Evolutionary conservation across 116 monocot species (phyloP).

Genomic region (Papilionanthe hybrid): DNA sequence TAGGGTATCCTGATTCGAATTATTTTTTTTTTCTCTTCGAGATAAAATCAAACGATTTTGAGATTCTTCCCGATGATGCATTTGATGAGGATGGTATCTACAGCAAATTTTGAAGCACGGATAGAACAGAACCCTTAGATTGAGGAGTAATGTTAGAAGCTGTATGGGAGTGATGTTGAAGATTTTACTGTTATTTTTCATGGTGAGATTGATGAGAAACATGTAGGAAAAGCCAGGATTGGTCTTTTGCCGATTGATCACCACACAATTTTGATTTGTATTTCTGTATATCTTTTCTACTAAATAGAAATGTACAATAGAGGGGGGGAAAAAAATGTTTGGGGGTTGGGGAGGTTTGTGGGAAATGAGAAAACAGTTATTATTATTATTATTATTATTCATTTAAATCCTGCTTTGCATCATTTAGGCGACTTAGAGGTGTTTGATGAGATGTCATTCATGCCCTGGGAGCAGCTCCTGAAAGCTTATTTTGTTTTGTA

Average conservation of each 20-base stretch:
- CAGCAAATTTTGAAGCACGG: not conserved
- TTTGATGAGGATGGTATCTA: too few relatives aligned
- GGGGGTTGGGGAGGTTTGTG: not conserved
- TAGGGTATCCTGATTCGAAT: not conserved
- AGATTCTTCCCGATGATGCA: too few relatives aligned
- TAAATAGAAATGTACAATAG: slow-evolving; percentile 43
- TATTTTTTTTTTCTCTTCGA: not conserved
- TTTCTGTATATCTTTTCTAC: slow-evolving; percentile 26
- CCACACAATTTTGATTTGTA: slow-evolving; percentile 49
- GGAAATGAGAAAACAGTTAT: not conserved
- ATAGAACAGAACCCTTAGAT: not conserved
- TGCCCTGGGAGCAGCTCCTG: not conserved
- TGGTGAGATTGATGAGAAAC: not conserved
- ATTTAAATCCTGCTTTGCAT: not conserved
- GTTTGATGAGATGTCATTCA: not conserved
- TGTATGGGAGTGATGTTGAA: not conserved
- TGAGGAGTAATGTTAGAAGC: not conserved
- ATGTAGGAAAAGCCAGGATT: not conserved
- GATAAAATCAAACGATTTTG: too few relatives aligned
- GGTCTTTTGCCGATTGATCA: slow-evolving; percentile 5
- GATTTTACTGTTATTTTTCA: not conserved
- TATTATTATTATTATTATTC: not conserved
- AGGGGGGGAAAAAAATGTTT: slow-evolving; percentile 12
- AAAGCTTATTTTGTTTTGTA: too few relatives aligned
- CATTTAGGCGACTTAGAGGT: not conserved